These are phyloP conservation scores for Daldinia caldariorum DNA, from an alignment of 495 filamentous ascomycete species.

Conservation along the genomic window DNA sequence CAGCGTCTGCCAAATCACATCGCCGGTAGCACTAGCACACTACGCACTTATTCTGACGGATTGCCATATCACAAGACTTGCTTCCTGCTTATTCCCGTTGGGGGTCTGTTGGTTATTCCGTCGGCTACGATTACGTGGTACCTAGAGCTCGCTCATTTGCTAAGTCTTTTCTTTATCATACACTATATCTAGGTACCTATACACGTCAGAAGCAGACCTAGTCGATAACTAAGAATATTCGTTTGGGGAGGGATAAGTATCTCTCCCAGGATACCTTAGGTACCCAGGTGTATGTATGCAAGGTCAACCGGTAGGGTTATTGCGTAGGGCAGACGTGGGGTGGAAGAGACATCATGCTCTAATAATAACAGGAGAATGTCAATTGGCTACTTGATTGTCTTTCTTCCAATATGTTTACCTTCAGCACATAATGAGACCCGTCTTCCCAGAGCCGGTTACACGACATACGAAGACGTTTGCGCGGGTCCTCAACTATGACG, in stretches of 20 bases:
- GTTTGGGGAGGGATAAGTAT: too few species aligned
- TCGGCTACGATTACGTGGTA: slow-evolving; percentile 10
- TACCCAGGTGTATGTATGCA: too few species aligned
- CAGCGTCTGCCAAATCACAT: not conserved
- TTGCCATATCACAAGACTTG: slow-evolving; percentile 11
- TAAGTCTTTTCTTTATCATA: slow-evolving; percentile 1
- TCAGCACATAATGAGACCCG: not conserved
- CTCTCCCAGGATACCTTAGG: too few species aligned
- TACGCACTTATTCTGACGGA: not conserved
- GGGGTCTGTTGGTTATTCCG: slow-evolving; percentile 1
- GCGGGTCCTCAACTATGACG: not conserved
- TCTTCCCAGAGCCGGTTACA: not conserved
- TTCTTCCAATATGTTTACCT: slow-evolving; percentile 2
- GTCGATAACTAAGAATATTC: too few species aligned
- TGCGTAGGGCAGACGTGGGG: slow-evolving; percentile 19
- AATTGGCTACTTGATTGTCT: slow-evolving; percentile 6
- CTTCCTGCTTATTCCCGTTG: not conserved
- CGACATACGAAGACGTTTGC: not conserved
- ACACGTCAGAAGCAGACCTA: not conserved
- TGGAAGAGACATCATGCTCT: slow-evolving; percentile 14
- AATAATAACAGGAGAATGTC: slow-evolving; percentile 25
- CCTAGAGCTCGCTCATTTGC: slow-evolving; percentile 8
- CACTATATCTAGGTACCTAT: not conserved
- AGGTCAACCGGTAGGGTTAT: too few species aligned
- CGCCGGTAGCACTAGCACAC: not conserved